Evolutionary conservation across 805 yeast species (phyloP).

Genomic region (Candida cerambycidarum): DNA sequence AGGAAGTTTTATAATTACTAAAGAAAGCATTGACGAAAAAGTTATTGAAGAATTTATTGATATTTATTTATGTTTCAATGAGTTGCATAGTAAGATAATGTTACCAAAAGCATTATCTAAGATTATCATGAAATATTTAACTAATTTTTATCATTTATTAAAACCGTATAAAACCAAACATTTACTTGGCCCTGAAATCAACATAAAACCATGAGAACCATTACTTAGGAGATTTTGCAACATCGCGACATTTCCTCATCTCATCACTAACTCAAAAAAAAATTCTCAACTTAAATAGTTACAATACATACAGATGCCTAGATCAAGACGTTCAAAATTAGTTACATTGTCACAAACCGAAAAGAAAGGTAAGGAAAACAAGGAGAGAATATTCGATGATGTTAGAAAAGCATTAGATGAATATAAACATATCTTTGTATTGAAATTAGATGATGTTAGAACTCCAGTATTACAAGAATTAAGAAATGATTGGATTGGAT

Average conservation of each 20-base stretch:
- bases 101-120: not conserved
- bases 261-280: slow-evolving; percentile 2
- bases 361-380: slow-evolving; percentile 91
- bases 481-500: slow-evolving; percentile 89
- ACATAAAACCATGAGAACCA: too few species aligned
- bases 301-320: slow-evolving; percentile 64
- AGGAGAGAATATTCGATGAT: slow-evolving; percentile 87
- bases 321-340: slow-evolving; percentile 94
- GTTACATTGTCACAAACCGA: slow-evolving; percentile 95
- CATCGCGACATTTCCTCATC: slow-evolving; percentile 1
- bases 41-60: not conserved
- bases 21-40: not conserved
- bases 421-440: slow-evolving; percentile 78
- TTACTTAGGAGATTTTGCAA: slow-evolving; percentile 1
- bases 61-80: slow-evolving; percentile 8
- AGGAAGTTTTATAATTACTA: not conserved
- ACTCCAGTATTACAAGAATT: slow-evolving; percentile 94
- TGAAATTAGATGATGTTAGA: slow-evolving; percentile 87
- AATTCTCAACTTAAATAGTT: slow-evolving; percentile 1
- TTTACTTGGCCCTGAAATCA: slow-evolving; percentile 2
- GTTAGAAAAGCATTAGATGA: slow-evolving; percentile 79
- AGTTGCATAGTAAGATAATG: not conserved
- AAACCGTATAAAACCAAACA: slow-evolving; percentile 4
- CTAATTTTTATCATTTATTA: not conserved
- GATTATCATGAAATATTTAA: not conserved